Evolutionary conservation across 1,284 basidiomycete species (phyloP).

Genomic region (Uromyces viciae-fabae): DNA sequence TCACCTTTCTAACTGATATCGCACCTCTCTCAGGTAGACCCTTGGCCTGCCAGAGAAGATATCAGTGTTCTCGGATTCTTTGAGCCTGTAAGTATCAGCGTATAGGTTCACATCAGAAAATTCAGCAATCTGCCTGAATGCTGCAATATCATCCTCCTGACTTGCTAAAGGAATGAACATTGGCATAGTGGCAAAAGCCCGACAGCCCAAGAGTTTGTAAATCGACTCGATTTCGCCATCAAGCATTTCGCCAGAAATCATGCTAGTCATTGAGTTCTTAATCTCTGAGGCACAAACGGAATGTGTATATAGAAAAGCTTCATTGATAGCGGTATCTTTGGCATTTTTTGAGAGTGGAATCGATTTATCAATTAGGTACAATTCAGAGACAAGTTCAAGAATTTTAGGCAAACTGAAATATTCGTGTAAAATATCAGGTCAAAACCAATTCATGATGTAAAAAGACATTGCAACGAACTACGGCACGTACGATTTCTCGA

Average conservation of each 20-base stretch:
- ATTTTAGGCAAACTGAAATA: neutral
- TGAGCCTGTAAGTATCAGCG: neutral
- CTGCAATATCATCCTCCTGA: neutral
- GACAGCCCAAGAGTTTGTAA: neutral
- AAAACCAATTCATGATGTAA: neutral
- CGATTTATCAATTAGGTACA: too few species aligned
- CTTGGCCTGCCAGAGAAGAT: neutral
- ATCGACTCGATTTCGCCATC: neutral
- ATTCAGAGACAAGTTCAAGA: neutral
- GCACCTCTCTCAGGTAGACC: constrained; percentile 5
- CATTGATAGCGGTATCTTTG: neutral
- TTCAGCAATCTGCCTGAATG: constrained; percentile 1
- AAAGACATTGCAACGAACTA: neutral
- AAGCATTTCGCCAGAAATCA: neutral
- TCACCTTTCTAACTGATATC: constrained; percentile 1
- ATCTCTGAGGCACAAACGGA: constrained; percentile 1
- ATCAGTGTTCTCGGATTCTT: neutral
- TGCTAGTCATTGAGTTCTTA: neutral
- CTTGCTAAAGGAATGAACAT: constrained; percentile 5
- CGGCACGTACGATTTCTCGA: neutral
- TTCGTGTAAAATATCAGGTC: neutral
- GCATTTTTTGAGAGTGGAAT: neutral
- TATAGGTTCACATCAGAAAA: neutral
- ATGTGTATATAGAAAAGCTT: neutral
- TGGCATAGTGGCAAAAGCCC: neutral